phyloP scores from a whole-genome alignment of 1,284 basidiomycete species.

The Nidula niveotomentosa region DNA sequence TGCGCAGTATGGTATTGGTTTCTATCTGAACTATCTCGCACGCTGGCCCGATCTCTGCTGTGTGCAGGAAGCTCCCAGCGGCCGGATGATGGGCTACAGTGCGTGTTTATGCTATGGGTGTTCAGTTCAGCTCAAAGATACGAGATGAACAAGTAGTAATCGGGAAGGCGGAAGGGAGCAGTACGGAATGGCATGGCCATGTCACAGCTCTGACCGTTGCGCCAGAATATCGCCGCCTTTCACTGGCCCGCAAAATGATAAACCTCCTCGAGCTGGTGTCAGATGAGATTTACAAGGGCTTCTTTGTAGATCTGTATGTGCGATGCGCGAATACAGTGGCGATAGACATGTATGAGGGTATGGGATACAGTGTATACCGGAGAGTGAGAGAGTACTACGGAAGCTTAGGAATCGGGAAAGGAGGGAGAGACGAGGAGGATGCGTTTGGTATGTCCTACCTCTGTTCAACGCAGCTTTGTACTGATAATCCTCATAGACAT shows the following conservation, averaged over 20 bases:
- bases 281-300: conserved; percentile 72
- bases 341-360: conserved; percentile 82
- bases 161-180: conserved; percentile 81
- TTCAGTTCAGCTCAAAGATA: conserved; percentile 2
- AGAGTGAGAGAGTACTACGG: conserved; percentile 88
- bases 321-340: conserved; percentile 79
- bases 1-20: conserved; percentile 76
- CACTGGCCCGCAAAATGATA: conserved; percentile 84
- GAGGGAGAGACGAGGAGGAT: conserved; percentile 81
- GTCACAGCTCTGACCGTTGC: conserved; percentile 92
- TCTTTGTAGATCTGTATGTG: conserved; percentile 92
- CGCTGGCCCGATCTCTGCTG: conserved; percentile 91
- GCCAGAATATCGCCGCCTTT: conserved; percentile 86
- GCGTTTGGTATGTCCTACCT: conserved; percentile 73
- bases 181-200: conserved; percentile 83
- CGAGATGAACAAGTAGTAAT: conserved; percentile 54
- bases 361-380: conserved; percentile 88
- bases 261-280: conserved; percentile 79
- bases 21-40: conserved; percentile 85
- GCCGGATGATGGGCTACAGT: conserved; percentile 88
- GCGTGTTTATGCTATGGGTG: conserved; percentile 19
- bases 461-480: not conserved
- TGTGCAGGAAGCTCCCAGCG: conserved; percentile 75
- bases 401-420: conserved; percentile 64
- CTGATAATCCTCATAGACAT: conserved; percentile 60